Base-by-base conservation (phyloP, 768 basidiomycete species). In the Lentinula guzmanii region DNA sequence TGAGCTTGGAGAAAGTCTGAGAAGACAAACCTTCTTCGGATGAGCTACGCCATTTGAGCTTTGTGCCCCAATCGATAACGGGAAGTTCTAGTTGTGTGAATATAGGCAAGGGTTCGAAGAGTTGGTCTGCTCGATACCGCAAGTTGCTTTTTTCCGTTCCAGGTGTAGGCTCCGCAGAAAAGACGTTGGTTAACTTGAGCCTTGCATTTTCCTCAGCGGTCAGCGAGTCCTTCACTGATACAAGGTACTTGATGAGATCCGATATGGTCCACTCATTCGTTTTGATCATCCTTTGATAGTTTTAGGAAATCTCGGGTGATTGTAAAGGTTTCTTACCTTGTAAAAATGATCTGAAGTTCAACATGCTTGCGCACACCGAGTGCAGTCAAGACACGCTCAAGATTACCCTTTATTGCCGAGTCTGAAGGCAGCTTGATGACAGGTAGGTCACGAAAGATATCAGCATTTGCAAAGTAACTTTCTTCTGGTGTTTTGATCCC, bases 341-440 rank as follows among this genome's bases (percentile, higher is more conserved):
- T 84, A 69, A 99, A 99, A n/a, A 99, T 82, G 2, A 97, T 77
- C 70, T 98, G 95, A 1, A 98, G 78, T 62, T 98, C 91, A 6
- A 98, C 93, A 64, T 95, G 94, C 69, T 86, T 92, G 16, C 93
- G 83, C 10, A 98, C 92, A 10, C 94, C 96, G 0, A 98, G 74
- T 1, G 80, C 82, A 33, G 83, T 76, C 5, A 94, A 72, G 2
- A 93, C 71, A 64, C 83, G 87, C 69, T 95, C 93, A 65, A 93
- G 69, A 4, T 77, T 72, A 0, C 87, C 88, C 69, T 90, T 93
- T 65, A 95, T 76, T 0, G 70, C 58, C 1, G 75, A 66, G 2
- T 83, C 85, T 5, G 87, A 90, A 1, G 91, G 82, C 50, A 97
- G 75, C 1, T 76, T 81, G 5, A 95, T 86, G 46, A 93, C 82